Evolutionary conservation across 2,329 filamentous ascomycete species (phyloP), one percentile per base, ranked within the genome.

Genomic region (Aspergillus bombycis): DNA sequence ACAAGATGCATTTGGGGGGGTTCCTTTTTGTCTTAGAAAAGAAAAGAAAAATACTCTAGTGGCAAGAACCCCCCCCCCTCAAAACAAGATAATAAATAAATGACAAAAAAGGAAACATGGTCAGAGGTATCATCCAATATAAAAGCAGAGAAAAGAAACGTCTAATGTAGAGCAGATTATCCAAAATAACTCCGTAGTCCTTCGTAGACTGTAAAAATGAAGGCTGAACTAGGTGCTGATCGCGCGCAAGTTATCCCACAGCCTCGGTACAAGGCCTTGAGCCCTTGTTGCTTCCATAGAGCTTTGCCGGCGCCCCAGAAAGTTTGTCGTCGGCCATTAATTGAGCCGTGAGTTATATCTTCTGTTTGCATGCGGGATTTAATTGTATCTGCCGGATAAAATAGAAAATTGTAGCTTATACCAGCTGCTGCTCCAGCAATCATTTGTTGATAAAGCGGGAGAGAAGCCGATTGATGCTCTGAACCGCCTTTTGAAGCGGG

Each of bases 131-230:
- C 67, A 61, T 68, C 34, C 34, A 50, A 60, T 43, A 61, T 30
- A 21, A 52, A 54, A 36, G 60, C 62, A 60, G 12, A n/a, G 45
- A 43, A 43, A 61, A 45, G 41, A 21, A 21, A 58, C 61, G 26
- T 45, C 14, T 48, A 26, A 55, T 38, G 41, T 48, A 50, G 14
- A 63, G 61, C 60, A 41, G 28, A 21, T 72, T 62, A 83, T 66
- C 75, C 77, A 72, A 95, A 85, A 69, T 88, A 82, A 67, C 83
- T 85, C 81, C 93, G 93, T 77, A 99, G 78, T 16, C 89, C 91
- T 79, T 98, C 95, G 75, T 94, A 98, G 65, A 98, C 89, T 65
- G 95, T 94, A 74, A 99, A 99, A 65, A 99, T 99, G 74, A 98
- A 93, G 9, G 95, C 95, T n/a, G 94, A 97, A 78, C 94, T 97